Percentiles rank a stretch among this genome's conserved stretches.
phyloP scores from a whole-genome alignment of 169 alveolate species.

The Neospora caninum region DNA sequence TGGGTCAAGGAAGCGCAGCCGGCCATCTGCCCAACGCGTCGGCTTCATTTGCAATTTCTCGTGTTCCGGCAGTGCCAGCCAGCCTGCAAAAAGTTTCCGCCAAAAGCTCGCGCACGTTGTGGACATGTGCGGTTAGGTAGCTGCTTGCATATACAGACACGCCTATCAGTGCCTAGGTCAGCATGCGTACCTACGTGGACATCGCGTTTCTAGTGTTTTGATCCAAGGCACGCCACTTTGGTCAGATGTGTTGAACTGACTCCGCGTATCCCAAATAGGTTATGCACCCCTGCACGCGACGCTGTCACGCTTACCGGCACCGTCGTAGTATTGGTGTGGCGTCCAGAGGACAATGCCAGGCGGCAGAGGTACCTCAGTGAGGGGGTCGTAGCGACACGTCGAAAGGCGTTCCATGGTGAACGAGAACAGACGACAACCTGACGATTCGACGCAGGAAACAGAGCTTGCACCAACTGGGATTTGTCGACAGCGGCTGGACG shows the following conservation, averaged over 20 bases:
- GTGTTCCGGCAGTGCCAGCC: conserved; percentile 76
- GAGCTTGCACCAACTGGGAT: too few relatives aligned
- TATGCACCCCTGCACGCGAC: too few relatives aligned
- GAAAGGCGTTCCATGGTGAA: conserved; percentile 4
- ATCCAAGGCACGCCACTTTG: not conserved
- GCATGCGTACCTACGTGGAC: not conserved
- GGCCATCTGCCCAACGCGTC: conserved; percentile 72
- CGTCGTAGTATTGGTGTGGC: conserved; percentile 58
- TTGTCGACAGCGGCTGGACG: too few relatives aligned
- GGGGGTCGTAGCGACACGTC: conserved; percentile 64
- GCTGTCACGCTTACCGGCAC: conserved; percentile 46
- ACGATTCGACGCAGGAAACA: not conserved
- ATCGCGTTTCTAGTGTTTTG: too few relatives aligned
- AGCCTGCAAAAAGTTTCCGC: conserved; percentile 60
- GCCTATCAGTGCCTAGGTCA: not conserved
- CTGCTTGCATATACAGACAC: too few relatives aligned
- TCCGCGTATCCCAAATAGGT: too few relatives aligned
- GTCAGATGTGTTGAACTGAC: not conserved
- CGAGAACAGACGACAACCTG: not conserved
- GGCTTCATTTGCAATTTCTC: conserved; percentile 74
- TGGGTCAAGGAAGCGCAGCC: conserved; percentile 77
- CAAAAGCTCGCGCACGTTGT: not conserved
- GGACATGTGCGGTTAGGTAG: not conserved
- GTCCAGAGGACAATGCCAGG: conserved; percentile 52
- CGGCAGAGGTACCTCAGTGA: conserved; percentile 42